Percentiles rank a stretch among this genome's conserved stretches.
Conservation (phyloP, 441 rosid species). For the Populus hybrid region DNA sequence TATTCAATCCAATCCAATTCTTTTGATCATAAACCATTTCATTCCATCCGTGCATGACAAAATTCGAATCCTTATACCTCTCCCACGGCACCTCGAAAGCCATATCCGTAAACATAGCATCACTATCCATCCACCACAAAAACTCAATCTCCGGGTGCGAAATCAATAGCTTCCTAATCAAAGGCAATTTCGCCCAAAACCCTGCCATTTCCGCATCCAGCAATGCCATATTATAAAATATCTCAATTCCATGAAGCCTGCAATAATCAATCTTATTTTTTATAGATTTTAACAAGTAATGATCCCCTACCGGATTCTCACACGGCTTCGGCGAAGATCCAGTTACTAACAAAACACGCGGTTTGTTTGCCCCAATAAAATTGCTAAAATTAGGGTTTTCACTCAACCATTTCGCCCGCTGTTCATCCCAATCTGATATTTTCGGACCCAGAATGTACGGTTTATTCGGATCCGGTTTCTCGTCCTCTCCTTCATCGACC, state of each 20-base stretch:
- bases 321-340: conserved; percentile 93
- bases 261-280: conserved; percentile 96
- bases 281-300: conserved; percentile 72
- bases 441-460: conserved; percentile 73
- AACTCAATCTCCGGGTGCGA: conserved; percentile 91
- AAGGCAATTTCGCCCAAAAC: conserved; percentile 86
- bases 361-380: conserved; percentile 59
- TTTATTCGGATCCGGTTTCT: conserved; percentile 48
- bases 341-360: conserved; percentile 79
- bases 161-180: conserved; percentile 65
- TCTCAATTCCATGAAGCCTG: conserved; percentile 73
- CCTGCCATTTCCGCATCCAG: conserved; percentile 93
- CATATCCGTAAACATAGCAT: conserved; percentile 95
- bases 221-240: conserved; percentile 80
- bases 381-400: conserved; percentile 59
- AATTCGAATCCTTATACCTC: conserved; percentile 69
- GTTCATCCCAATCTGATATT: conserved; percentile 81
- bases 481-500: conserved; percentile 49
- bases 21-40: conserved; percentile 84
- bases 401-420: conserved; percentile 59
- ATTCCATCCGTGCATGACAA: conserved; percentile 91
- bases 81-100: conserved; percentile 93
- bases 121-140: conserved; percentile 98
- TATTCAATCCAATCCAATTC: conserved; percentile 87
- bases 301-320: conserved; percentile 91